Evolutionary conservation across 345 rosid species (phyloP), one percentile per base, ranked within the genome.

Genomic region (Barbarea vulgaris): DNA sequence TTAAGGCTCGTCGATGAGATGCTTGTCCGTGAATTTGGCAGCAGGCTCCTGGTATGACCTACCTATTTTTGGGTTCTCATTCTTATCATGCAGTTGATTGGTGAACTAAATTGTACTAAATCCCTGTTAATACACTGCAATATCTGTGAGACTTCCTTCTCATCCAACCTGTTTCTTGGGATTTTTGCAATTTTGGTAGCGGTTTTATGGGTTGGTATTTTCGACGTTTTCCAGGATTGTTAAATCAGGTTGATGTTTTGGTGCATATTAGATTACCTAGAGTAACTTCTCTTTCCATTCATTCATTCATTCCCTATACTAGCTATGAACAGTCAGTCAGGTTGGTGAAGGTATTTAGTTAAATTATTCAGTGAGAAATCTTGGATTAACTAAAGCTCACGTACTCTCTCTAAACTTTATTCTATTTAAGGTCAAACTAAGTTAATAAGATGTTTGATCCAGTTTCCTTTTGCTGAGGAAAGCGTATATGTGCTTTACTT

Each of bases 1-100:
- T 84, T 94, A 51, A 82, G 85, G 67, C 83, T 94, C 67, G 77
- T 88, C 24, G 97, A 94, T 79, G 98, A 91, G 88, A 87, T 89
- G 95, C 93, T 94, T 69, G 77, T 89, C 70, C 85, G 90, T 62
- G 94, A 94, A 70, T 80, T 87, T 69, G 97, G 89, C 74, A 84
- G 78, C 73, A 85, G 87, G 62, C 84, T 87, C 69, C 88, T 81
- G 93, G 98, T 94, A 91, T 55, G 78, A 50, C 77, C 41, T 28
- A 56, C 63, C 37, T 37, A 24, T 46, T 70, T 62, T 63, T 77
- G n/a, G 0, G 51, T 64, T 61, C 51, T 47, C 27, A 27, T 19
- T 41, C 34, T 41, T 58, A 9, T 65, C 22, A 37, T 50, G 48
- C 41, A 57, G 61, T 77, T 46, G 36, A 58, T 66, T 58, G 33